Percentiles rank a stretch among this genome's conserved stretches.
phyloP scores from a whole-genome alignment of 2,329 filamentous ascomycete species.

The Penicillium sp. region DNA sequence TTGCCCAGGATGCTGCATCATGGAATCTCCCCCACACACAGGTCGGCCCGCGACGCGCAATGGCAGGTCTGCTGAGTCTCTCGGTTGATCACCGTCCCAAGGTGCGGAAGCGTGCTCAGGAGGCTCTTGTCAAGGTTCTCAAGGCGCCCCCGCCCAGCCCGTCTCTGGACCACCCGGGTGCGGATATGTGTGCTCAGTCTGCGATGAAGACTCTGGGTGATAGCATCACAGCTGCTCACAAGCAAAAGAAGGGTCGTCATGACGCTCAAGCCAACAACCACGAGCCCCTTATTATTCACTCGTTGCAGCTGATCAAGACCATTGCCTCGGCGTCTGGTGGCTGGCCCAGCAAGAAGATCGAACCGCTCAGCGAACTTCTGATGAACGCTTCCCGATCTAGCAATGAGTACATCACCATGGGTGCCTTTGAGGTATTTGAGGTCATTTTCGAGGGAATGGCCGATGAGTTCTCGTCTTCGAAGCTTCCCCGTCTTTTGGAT shows the following conservation, averaged over 20 bases:
- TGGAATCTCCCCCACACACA: slow-evolving; percentile 85
- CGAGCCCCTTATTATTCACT: slow-evolving; percentile 85
- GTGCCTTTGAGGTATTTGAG: slow-evolving; percentile 95
- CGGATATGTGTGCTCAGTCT: slow-evolving; percentile 93
- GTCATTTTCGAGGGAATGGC: slow-evolving; percentile 92
- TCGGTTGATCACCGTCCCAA: slow-evolving; percentile 87
- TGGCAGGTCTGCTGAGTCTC: slow-evolving; percentile 80
- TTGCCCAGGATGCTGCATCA: slow-evolving; percentile 81
- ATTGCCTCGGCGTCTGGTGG: slow-evolving; percentile 83
- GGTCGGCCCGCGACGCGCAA: slow-evolving; percentile 80
- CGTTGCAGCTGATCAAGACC: slow-evolving; percentile 86
- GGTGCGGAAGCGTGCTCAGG: slow-evolving; percentile 88
- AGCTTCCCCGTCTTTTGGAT: slow-evolving; percentile 83
- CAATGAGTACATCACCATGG: slow-evolving; percentile 95
- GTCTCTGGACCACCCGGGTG: slow-evolving; percentile 87
- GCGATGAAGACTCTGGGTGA: slow-evolving; percentile 78
- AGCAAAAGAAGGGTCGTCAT: slow-evolving; percentile 62
- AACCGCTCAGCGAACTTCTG: slow-evolving; percentile 83
- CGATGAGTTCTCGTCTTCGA: slow-evolving; percentile 81
- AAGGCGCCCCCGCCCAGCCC: slow-evolving; percentile 86
- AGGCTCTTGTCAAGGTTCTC: slow-evolving; percentile 80
- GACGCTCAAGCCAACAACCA: slow-evolving; percentile 53
- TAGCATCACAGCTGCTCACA: slow-evolving; percentile 63
- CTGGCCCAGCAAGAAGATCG: slow-evolving; percentile 96
- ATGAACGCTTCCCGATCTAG: slow-evolving; percentile 84